Base-by-base conservation (phyloP, 495 filamentous ascomycete species). In the Viridothelium virens region DNA sequence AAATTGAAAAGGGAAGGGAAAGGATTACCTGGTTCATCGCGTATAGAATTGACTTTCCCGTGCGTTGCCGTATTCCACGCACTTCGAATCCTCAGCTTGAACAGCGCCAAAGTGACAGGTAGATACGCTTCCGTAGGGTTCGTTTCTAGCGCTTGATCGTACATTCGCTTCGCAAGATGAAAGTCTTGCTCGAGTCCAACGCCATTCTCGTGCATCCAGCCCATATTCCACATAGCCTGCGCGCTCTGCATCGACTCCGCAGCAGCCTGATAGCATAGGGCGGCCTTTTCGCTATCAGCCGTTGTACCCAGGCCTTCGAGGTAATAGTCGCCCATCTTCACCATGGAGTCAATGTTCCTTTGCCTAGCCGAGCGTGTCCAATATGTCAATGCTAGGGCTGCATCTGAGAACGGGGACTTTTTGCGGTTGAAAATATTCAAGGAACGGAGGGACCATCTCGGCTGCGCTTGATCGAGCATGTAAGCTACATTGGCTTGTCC, bases 131-230 rank as follows among this genome's bases (percentile, higher is more conserved):
- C 95, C 41, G 56, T 50, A 37, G 85, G 81, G 71, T 96, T 99
- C 3, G 91, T 94, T 73, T 90, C 90, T 18, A 96, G 78, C 0
- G 94, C 92, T 63, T 91, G 82, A 73, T 99, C 94, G 73, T 99
- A 99, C 76, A 90, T 95, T 34, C 94, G 80, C 77, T 99, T 99
- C 2, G 95, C 94, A 46, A 99, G 87, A 73, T 97, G 94, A 74
- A 94, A 99, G 74, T 99, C 94, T 73, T 99, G 94, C 44, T 89
- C 86, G 2, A 97, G 86, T 11, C 93, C 91, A 56, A 97, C 81
- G 2, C 94, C 94, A 72, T 97, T 97, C 77, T 99, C 94, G 76
- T 99, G 91, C 91, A 99, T 97, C 94, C 94, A 99, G 14, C 94
- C 94, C 12, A 99, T 80, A 70, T 99, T 97, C 85, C 91, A 99